A percentile compares a stretch with the other conserved stretches of the same genome.
phyloP scores from a whole-genome alignment of 257 asterid species.

The Nicotiana attenuata region DNA sequence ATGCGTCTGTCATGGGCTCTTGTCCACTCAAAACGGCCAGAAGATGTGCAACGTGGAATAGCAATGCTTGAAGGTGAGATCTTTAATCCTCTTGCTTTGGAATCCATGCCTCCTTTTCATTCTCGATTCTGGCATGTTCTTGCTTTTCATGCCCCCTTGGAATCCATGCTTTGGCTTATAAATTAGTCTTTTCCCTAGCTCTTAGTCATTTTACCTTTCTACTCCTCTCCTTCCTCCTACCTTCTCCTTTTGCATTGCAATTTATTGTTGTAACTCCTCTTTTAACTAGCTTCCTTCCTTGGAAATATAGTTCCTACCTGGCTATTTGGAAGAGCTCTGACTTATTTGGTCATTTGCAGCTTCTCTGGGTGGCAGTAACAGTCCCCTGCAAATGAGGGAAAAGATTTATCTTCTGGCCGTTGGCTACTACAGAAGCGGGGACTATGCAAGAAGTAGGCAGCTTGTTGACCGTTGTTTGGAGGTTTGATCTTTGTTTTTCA shows the following conservation, averaged over 20 bases:
- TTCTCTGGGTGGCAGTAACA: conserved; percentile 46
- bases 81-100: conserved; percentile 1
- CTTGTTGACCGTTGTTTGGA: conserved; percentile 72
- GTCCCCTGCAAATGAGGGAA: conserved; percentile 56
- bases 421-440: conserved; percentile 80
- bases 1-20: conserved; percentile 97
- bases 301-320: background rate
- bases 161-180: background rate
- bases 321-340: background rate
- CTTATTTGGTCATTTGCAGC: conserved; percentile 50
- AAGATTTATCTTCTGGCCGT: conserved; percentile 74
- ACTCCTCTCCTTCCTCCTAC: background rate
- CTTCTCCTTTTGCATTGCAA: background rate
- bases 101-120: background rate
- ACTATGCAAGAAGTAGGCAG: conserved; percentile 77
- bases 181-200: background rate
- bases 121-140: background rate
- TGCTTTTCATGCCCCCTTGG: background rate
- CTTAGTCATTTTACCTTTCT: background rate
- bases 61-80: conserved; percentile 91
- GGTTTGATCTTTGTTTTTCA: conserved; percentile 29
- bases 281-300: background rate
- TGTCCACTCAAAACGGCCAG: conserved; percentile 75
- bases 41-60: conserved; percentile 87
- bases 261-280: background rate